Base-by-base conservation (phyloP, 148 eudicot species). In the Suaeda aralocaspica region DNA sequence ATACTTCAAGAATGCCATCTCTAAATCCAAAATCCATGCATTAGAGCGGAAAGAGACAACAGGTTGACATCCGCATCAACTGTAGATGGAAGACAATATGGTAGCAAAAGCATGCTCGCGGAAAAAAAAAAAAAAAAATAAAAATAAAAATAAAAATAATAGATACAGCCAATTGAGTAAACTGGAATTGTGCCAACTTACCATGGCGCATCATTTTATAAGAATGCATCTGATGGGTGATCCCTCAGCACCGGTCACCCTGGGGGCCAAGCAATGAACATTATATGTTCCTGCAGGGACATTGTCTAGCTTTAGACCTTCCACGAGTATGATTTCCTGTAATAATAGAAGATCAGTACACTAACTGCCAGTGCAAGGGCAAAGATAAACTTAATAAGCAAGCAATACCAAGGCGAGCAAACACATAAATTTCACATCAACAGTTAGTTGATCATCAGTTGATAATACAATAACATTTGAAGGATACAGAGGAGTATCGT, bases 151-250 rank as follows among this genome's bases (percentile, higher is more conserved):
- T n/a, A n/a, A n/a, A n/a, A n/a, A n/a, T n/a, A n/a, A n/a, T n/a
- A n/a, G n/a, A n/a, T n/a, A n/a, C n/a, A n/a, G n/a, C 3, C 13
- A 46, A 46, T 10, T 19, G 16, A 46, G 16, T 4, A 13, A 46
- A 14, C 50, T 21, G 46, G 36, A 25, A 42, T 5, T 14, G 34
- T 25, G 10, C 16, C 5, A 1, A 63, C 67, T 63, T 63, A 41
- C 50, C 9, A 12, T 22, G 8, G 49, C 6, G 19, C 45, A 49
- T 83, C 78, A 89, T 72, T 89, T 89, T 59, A 90, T 84, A 30
- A 93, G 98, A 66, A 93, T 88, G 81, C 96, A 93, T 86, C 98
- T 73, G 25, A 85, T 87, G 22, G 95, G 98, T 4, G 89, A 84
- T 70, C 95, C 98, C 81, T 93, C 98, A 1, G 96, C 90, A 25